Conservation (phyloP, 225 moss, liverwort and hornwort species). For the Polytrichum commune region DNA sequence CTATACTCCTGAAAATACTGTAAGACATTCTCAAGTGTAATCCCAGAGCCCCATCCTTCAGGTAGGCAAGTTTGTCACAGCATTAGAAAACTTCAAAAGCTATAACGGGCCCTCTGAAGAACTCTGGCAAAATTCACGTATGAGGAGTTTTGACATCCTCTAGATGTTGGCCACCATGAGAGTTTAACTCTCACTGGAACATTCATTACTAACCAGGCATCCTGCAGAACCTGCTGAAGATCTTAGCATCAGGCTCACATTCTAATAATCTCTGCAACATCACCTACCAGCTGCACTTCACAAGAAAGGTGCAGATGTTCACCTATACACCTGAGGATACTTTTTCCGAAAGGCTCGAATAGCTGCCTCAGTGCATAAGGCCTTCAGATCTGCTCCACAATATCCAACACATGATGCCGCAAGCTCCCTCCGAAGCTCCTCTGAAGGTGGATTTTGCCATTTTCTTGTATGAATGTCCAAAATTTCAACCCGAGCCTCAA, state of each 20-base stretch:
- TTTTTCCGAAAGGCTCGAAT: constrained; percentile 70
- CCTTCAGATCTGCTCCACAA: constrained; percentile 80
- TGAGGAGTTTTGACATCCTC: background rate
- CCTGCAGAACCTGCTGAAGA: background rate
- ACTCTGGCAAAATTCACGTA: background rate
- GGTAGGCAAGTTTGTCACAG: too few relatives aligned
- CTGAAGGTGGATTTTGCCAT: constrained; percentile 73
- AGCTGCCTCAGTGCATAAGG: constrained; percentile 76
- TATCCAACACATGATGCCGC: constrained; percentile 78
- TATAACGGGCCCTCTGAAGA: background rate
- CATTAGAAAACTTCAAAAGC: too few relatives aligned
- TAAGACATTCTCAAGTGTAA: too few relatives aligned
- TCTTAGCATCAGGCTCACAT: background rate
- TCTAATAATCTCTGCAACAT: background rate
- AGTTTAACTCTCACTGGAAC: background rate
- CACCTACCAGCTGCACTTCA: background rate
- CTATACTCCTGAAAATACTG: too few relatives aligned
- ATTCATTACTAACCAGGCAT: background rate
- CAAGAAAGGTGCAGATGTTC: background rate
- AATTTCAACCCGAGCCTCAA: constrained; percentile 74
- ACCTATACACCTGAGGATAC: constrained; percentile 77
- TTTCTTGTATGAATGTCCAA: constrained; percentile 77
- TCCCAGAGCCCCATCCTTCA: too few relatives aligned
- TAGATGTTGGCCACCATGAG: background rate
- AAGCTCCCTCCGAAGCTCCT: constrained; percentile 64